phyloP scores from a whole-genome alignment of 192 early-diverging fungal species.

The Ambispora gerdemannii region DNA sequence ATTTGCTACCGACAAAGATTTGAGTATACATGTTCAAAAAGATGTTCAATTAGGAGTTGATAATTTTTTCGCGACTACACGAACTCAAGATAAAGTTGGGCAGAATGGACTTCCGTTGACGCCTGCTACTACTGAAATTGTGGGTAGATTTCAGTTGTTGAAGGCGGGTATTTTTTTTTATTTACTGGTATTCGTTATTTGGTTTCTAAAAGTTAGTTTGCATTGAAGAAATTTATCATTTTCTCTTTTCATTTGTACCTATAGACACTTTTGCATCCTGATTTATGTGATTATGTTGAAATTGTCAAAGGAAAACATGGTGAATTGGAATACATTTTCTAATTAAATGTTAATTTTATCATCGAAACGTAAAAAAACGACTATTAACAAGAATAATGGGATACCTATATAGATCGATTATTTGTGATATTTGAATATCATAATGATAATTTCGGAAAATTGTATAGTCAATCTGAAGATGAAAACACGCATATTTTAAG shows the following conservation, averaged over 20 bases:
- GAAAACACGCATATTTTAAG: constrained; percentile 7
- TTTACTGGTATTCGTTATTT: background rate
- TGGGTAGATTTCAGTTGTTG: constrained; percentile 46
- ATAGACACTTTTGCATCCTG: constrained; percentile 56
- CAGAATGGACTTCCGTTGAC: constrained; percentile 29
- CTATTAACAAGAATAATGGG: background rate
- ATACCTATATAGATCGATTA: constrained; percentile 43
- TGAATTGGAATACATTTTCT: constrained; percentile 28
- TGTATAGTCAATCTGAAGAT: constrained; percentile 32
- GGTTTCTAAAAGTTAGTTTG: background rate
- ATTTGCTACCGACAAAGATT: constrained; percentile 28
- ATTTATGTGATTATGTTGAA: constrained; percentile 62
- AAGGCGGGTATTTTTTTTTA: constrained; percentile 31
- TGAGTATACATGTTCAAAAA: constrained; percentile 6
- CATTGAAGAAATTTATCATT: background rate
- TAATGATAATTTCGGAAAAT: constrained; percentile 47
- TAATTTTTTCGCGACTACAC: constrained; percentile 21
- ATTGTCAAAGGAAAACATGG: constrained; percentile 61
- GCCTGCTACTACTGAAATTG: constrained; percentile 47
- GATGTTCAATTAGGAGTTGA: constrained; percentile 25
- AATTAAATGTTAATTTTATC: background rate
- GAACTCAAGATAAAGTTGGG: constrained; percentile 32
- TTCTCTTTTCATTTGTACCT: background rate
- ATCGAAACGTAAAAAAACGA: background rate
- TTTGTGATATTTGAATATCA: constrained; percentile 44